These are phyloP conservation scores for Lachancea waltii DNA, from an alignment of 805 yeast species.

Conservation along the genomic window DNA sequence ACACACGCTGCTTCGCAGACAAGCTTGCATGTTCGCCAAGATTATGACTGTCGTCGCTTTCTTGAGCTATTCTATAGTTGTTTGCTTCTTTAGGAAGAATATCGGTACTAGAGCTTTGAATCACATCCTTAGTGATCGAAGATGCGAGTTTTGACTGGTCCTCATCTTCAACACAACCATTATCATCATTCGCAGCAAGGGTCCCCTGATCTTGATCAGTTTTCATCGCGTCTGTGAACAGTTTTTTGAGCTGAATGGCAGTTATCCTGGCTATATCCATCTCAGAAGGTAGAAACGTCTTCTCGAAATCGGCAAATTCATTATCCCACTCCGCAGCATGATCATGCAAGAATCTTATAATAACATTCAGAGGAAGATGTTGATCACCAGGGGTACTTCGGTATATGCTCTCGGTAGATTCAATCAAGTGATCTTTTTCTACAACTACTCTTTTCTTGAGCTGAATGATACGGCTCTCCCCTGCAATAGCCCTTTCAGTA, in stretches of 20 bases:
- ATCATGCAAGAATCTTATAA: conserved; percentile 68
- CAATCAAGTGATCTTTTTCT: conserved; percentile 44
- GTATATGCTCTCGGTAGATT: conserved; percentile 47
- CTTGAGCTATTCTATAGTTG: not conserved
- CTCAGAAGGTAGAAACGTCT: conserved; percentile 77
- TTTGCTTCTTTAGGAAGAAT: not conserved
- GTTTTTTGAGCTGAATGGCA: conserved; percentile 72
- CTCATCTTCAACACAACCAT: not conserved
- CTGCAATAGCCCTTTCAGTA: conserved; percentile 64
- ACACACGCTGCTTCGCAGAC: no score
- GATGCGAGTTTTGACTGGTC: no score
- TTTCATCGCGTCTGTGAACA: conserved; percentile 51
- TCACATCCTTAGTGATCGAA: no score
- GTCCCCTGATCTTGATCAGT: conserved; percentile 4
- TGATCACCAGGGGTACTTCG: conserved; percentile 51
- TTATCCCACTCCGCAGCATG: conserved; percentile 81
- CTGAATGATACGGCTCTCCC: conserved; percentile 50
- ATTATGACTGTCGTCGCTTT: not conserved
- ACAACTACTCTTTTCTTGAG: conserved; percentile 45
- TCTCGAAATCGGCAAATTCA: conserved; percentile 76
- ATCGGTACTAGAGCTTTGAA: no score
- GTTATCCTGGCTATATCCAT: conserved; percentile 88
- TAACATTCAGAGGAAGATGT: conserved; percentile 62
- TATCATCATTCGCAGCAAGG: not conserved
- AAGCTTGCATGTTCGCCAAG: no score